Percentiles rank a stretch among this genome's conserved stretches.
phyloP scores from a whole-genome alignment of 148 eudicot species.

The Chenopodium suecicum region DNA sequence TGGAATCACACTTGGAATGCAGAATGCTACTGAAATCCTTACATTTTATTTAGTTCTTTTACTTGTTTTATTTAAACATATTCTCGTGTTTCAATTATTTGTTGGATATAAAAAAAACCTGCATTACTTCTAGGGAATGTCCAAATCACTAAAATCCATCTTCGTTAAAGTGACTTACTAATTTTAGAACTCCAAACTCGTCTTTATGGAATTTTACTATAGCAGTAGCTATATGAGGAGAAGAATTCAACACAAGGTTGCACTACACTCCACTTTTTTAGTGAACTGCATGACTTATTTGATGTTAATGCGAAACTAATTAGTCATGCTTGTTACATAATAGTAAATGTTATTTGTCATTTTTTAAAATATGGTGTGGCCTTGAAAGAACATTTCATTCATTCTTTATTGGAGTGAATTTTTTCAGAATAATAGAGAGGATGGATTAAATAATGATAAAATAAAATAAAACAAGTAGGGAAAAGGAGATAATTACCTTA shows the following conservation, averaged over 20 bases:
- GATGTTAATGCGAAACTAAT: not conserved
- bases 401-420: not conserved
- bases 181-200: not conserved
- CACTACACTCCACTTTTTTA: not conserved
- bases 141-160: not conserved
- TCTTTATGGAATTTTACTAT: not conserved
- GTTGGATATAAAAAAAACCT: not conserved
- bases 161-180: not conserved
- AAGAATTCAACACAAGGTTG: not conserved
- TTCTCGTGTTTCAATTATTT: not conserved
- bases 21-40: not conserved
- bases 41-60: not conserved
- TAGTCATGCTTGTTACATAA: not conserved
- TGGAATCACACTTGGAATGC: not conserved
- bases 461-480: not conserved
- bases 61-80: not conserved
- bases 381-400: not conserved
- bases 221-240: not conserved
- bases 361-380: no score
- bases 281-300: not conserved
- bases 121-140: not conserved
- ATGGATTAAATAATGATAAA: not conserved
- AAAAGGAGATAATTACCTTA: no score
- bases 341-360: no score
- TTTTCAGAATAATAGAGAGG: not conserved